These are phyloP conservation scores for Rhododendron kiyosumense DNA, from an alignment of 148 eudicot genomes.

Conservation along the genomic window DNA sequence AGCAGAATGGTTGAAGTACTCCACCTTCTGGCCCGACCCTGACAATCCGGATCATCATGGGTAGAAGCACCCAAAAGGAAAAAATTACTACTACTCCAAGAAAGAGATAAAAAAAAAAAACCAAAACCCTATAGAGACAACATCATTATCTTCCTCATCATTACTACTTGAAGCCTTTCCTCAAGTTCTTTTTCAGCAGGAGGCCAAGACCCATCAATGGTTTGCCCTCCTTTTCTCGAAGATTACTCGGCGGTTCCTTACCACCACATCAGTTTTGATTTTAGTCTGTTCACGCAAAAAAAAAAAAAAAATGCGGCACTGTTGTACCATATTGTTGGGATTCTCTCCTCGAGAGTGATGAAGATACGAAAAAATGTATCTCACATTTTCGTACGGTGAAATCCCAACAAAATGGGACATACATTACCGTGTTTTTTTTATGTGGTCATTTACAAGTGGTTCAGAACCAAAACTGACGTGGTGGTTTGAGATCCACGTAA, in stretches of 20 bases:
- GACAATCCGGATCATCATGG: conserved; percentile 89
- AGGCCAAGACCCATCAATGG: not conserved
- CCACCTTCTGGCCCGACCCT: conserved; percentile 84
- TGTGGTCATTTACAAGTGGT: not conserved
- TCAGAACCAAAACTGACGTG: conserved; percentile 8
- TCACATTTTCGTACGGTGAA: not conserved
- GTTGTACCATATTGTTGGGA: not conserved
- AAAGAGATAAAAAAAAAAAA: not conserved
- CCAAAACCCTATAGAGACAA: not conserved
- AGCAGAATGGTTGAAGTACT: conserved; percentile 89
- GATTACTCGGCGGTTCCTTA: not conserved
- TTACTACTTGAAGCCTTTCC: not conserved
- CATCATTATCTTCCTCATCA: not conserved
- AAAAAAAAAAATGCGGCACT: not conserved
- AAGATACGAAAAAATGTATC: conserved; percentile 10
- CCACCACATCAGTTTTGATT: not conserved
- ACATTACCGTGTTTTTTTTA: not conserved
- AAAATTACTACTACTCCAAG: not conserved
- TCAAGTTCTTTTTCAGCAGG: not conserved
- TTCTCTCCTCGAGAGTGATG: conserved; percentile 4
- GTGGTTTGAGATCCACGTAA: conserved; percentile 9
- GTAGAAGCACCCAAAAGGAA: conserved; percentile 14
- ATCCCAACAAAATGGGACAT: not conserved
- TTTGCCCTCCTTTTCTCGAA: not conserved
- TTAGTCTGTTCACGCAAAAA: not conserved